Evolutionary conservation across 257 asterid species (phyloP).

Genomic region (Nicotiana attenuata): DNA sequence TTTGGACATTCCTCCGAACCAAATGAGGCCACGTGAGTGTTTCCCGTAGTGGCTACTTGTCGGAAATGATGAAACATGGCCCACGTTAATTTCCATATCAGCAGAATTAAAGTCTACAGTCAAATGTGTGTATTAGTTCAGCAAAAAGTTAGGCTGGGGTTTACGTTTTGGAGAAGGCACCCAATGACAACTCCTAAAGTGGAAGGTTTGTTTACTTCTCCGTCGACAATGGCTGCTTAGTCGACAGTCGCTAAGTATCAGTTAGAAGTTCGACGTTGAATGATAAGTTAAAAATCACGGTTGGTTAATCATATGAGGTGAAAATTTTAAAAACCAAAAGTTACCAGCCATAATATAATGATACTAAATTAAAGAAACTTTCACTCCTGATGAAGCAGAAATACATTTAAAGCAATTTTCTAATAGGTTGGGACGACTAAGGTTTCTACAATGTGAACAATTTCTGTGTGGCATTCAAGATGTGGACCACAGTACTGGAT

Average conservation of each 20-base stretch:
- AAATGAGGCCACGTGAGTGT: conserved; percentile 29
- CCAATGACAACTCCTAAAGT: not conserved
- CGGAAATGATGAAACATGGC: conserved; percentile 33
- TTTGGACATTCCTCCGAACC: conserved; percentile 1
- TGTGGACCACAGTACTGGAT: not conserved
- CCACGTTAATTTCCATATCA: conserved; percentile 15
- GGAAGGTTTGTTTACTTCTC: not conserved
- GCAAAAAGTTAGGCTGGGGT: conserved; percentile 23
- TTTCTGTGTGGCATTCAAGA: not conserved
- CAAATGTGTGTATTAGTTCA: conserved; percentile 15
- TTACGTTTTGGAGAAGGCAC: conserved; percentile 16
- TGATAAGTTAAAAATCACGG: no score
- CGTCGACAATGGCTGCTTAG: conserved; percentile 13
- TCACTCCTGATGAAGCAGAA: not conserved
- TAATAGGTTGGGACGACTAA: not conserved
- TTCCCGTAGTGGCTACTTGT: conserved; percentile 39
- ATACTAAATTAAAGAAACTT: no score
- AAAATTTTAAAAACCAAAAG: no score
- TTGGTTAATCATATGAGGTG: no score
- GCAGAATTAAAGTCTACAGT: conserved; percentile 13
- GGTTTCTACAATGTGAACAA: not conserved
- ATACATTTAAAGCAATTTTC: not conserved
- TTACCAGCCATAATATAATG: no score
- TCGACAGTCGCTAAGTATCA: not conserved
- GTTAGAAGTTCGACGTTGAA: no score